Conservation (phyloP, 192 early-diverging fungal species). For the Backusella sp. region DNA sequence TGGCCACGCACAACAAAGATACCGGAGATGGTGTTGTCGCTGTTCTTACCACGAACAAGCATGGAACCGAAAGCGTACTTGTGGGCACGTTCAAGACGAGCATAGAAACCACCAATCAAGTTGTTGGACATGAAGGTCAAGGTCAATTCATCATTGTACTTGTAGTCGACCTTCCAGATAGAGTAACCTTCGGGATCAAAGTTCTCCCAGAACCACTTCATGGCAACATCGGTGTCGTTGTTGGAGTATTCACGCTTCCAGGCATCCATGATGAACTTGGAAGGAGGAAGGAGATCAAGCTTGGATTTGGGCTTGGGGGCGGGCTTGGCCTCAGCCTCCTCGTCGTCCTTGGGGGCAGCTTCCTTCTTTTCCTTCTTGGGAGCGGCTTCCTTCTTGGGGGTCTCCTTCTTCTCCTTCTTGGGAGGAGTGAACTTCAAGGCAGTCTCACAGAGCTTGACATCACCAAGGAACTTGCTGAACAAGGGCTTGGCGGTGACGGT, state of each 20-base stretch:
- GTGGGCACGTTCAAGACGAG: constrained; percentile 86
- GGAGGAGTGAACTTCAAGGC: constrained; percentile 50
- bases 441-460: constrained; percentile 63
- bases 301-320: constrained; percentile 90
- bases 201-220: constrained; percentile 95
- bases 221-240: constrained; percentile 86
- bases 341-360: constrained; percentile 48
- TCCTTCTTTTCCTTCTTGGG: constrained; percentile 49
- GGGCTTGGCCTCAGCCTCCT: constrained; percentile 57
- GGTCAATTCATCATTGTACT: constrained; percentile 94
- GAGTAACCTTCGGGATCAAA: constrained; percentile 86
- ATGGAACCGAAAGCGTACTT: constrained; percentile 95
- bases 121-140: constrained; percentile 90
- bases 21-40: constrained; percentile 88
- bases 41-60: constrained; percentile 78
- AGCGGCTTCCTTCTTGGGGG: constrained; percentile 49
- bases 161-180: constrained; percentile 91
- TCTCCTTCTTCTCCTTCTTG: constrained; percentile 62
- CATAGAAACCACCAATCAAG: constrained; percentile 91
- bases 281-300: constrained; percentile 83
- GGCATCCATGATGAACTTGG: constrained; percentile 80
- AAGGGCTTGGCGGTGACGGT: constrained; percentile 82
- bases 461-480: constrained; percentile 82
- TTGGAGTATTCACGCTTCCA: constrained; percentile 99
- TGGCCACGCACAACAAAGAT: constrained; percentile 93